phyloP scores from a whole-genome alignment of 2,329 filamentous ascomycete genomes.

The Talaromyces sp. region DNA sequence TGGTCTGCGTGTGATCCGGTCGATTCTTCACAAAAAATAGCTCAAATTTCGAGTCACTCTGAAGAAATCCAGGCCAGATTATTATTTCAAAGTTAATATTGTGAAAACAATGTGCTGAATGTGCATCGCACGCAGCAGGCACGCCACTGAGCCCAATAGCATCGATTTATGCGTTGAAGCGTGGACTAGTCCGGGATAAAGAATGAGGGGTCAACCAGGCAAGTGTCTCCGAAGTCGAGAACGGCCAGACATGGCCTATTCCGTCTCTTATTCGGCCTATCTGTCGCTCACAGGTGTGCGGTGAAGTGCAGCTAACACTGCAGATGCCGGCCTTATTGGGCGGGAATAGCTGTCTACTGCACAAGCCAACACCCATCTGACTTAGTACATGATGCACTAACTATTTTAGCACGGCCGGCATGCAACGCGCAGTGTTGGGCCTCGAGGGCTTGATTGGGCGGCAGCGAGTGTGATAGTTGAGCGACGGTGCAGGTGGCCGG shows the following conservation, averaged over 20 bases:
- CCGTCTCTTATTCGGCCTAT: too few relatives aligned
- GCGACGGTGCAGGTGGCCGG: not conserved
- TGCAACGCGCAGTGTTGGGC: not conserved
- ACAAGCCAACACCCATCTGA: not conserved
- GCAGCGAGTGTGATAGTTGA: not conserved
- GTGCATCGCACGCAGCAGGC: not conserved
- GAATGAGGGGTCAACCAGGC: not conserved
- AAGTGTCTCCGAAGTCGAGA: too few relatives aligned
- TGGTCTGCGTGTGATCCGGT: not conserved
- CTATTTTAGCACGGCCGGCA: not conserved
- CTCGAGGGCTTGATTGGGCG: not conserved
- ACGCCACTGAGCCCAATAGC: not conserved
- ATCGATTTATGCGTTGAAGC: not conserved
- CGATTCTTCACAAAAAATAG: not conserved
- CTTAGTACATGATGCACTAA: not conserved
- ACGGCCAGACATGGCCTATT: too few relatives aligned
- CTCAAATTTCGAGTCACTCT: not conserved
- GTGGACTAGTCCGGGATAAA: not conserved
- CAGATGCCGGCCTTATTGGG: not conserved
- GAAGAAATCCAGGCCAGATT: not conserved
- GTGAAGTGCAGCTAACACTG: not conserved
- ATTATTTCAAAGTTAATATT: not conserved
- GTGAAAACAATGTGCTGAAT: not conserved
- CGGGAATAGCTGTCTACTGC: not conserved
- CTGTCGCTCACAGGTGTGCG: not conserved